Evolutionary conservation across 2,329 filamentous ascomycete genomes (phyloP).

Genomic region (Akanthomyces muscarius): DNA sequence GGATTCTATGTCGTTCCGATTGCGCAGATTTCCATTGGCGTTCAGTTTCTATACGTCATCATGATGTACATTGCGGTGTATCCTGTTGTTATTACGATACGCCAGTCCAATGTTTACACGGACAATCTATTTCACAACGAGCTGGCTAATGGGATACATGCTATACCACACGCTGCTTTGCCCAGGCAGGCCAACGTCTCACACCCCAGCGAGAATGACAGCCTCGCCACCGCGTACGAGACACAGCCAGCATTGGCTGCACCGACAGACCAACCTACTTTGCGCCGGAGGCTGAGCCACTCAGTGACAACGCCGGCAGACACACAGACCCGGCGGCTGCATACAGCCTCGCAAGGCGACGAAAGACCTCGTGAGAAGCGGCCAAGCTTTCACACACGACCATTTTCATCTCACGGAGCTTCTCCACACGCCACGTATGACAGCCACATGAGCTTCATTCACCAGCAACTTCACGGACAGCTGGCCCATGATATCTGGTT

Average conservation of each 20-base stretch:
- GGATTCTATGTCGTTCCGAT: constrained; percentile 65
- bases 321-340: neutral
- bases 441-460: constrained; percentile 45
- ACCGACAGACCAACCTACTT: neutral
- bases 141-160: constrained; percentile 21
- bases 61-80: constrained; percentile 66
- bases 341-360: neutral
- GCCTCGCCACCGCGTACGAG: neutral
- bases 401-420: neutral
- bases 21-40: constrained; percentile 50
- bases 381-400: neutral
- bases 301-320: neutral
- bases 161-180: neutral
- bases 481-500: constrained; percentile 65
- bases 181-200: neutral
- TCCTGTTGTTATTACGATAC: constrained; percentile 59
- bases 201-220: neutral
- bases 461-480: constrained; percentile 59
- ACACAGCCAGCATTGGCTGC: too few relatives aligned
- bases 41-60: constrained; percentile 57
- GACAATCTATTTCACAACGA: constrained; percentile 63
- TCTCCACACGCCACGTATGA: constrained; percentile 1
- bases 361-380: neutral
- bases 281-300: neutral
- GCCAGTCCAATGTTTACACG: constrained; percentile 69